These are phyloP conservation scores for Salix suchowensis DNA, from an alignment of 345 rosid species.

Conservation along the genomic window DNA sequence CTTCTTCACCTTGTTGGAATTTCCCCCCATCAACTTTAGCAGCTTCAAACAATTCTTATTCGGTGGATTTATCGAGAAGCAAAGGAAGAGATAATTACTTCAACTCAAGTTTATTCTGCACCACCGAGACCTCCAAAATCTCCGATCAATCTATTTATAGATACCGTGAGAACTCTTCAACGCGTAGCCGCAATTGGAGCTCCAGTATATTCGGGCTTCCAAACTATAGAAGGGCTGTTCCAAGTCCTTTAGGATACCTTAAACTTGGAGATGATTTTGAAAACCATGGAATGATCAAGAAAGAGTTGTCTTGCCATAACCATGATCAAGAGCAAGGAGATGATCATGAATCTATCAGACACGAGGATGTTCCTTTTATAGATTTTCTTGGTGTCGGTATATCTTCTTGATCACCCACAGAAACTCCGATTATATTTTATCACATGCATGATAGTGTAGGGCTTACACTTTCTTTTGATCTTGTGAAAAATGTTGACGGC, in stretches of 20 bases:
- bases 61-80: slow-evolving; percentile 26
- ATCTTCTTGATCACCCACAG: slow-evolving; percentile 38
- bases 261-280: slow-evolving; percentile 20
- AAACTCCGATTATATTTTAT: slow-evolving; percentile 16
- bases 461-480: slow-evolving; percentile 1
- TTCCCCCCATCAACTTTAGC: slow-evolving; percentile 19
- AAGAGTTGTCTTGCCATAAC: slow-evolving; percentile 15
- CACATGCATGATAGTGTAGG: slow-evolving; percentile 15
- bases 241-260: slow-evolving; percentile 35
- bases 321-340: slow-evolving; percentile 30
- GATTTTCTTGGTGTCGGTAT: slow-evolving; percentile 72
- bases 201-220: slow-evolving; percentile 17
- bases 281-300: slow-evolving; percentile 17
- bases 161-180: slow-evolving; percentile 19
- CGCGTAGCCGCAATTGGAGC: slow-evolving; percentile 7
- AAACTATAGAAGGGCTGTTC: slow-evolving; percentile 29
- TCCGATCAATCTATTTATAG: slow-evolving; percentile 22
- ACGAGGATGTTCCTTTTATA: slow-evolving; percentile 24
- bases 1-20: slow-evolving; percentile 32
- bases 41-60: slow-evolving; percentile 20
- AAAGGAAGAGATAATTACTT: slow-evolving; percentile 26
- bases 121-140: slow-evolving; percentile 13
- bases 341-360: slow-evolving; percentile 13
- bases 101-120: slow-evolving; percentile 15
- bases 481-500: slow-evolving; percentile 13